phyloP scores from a whole-genome alignment of 2,329 filamentous ascomycete genomes.

The Pseudocercospora pini-densiflorae region DNA sequence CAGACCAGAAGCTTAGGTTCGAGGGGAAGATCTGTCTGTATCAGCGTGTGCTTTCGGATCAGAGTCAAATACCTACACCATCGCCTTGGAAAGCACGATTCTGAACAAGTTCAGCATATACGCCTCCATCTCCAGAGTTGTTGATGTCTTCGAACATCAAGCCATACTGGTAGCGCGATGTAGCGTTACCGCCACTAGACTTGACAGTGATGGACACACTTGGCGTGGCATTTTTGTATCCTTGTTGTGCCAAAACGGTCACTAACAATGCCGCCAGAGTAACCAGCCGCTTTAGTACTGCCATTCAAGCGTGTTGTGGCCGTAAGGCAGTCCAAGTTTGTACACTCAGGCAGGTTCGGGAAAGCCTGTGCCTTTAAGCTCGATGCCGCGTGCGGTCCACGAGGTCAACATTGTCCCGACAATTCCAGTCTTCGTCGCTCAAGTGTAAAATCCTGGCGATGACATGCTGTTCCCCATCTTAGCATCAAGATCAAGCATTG shows the following conservation, averaged over 20 bases:
- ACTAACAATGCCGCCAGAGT: background rate
- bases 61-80: conserved; percentile 35
- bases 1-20: conserved; percentile 52
- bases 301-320: background rate
- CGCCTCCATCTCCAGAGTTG: conserved; percentile 71
- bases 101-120: conserved; percentile 72
- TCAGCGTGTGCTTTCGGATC: conserved; percentile 37
- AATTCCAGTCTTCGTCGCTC: too few species aligned
- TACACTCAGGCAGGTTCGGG: background rate
- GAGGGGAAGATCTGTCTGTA: conserved; percentile 36
- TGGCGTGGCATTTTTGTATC: background rate
- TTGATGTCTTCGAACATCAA: conserved; percentile 51
- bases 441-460: background rate
- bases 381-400: background rate
- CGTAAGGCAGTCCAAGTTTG: background rate
- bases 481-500: background rate
- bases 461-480: background rate
- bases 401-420: background rate
- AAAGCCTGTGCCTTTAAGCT: background rate
- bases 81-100: conserved; percentile 71
- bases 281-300: background rate
- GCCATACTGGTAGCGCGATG: conserved; percentile 16
- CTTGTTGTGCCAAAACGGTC: background rate
- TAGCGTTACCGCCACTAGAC: conserved; percentile 22
- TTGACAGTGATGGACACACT: conserved; percentile 17